Evolutionary conservation across 2,329 filamentous ascomycete genomes (phyloP).

Genomic region (Lasiodiplodia sp.): DNA sequence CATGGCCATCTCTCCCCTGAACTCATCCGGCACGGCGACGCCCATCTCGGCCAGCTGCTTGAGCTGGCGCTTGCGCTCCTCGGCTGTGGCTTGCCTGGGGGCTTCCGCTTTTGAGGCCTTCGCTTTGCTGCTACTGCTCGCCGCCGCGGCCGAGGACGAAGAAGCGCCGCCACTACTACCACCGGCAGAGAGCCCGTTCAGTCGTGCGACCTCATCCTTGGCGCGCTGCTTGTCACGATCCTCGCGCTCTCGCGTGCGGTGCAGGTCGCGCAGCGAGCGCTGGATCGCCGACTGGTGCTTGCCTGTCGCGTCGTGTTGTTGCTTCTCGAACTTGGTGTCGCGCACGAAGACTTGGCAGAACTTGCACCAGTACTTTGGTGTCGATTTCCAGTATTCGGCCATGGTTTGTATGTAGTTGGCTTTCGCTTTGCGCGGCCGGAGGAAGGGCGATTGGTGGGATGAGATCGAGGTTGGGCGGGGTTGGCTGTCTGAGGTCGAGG

Average conservation of each 20-base stretch:
- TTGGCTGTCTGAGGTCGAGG: not conserved
- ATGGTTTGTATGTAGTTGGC: constrained; percentile 56
- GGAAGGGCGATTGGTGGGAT: not conserved
- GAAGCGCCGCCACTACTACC: constrained; percentile 48
- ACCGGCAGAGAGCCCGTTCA: constrained; percentile 73
- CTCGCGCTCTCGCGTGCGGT: constrained; percentile 81
- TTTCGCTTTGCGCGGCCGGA: not conserved
- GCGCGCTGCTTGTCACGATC: constrained; percentile 83
- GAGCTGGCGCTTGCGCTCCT: constrained; percentile 81
- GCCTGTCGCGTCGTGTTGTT: constrained; percentile 86
- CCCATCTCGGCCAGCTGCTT: constrained; percentile 89
- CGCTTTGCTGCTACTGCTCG: constrained; percentile 36
- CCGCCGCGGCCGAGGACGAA: constrained; percentile 35
- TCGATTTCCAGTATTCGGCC: constrained; percentile 99
- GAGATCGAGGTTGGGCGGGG: not conserved
- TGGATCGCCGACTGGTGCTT: constrained; percentile 88
- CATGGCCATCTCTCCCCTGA: constrained; percentile 82
- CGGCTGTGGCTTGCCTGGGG: constrained; percentile 59
- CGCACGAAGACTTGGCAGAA: constrained; percentile 90
- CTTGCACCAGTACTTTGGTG: constrained; percentile 98
- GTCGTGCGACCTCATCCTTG: constrained; percentile 81
- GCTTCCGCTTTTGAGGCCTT: constrained; percentile 33
- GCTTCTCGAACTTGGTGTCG: constrained; percentile 88
- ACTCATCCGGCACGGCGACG: constrained; percentile 80
- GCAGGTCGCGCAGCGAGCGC: constrained; percentile 86